Evolutionary conservation across 2,329 filamentous ascomycete species (phyloP), one percentile per base, ranked within the genome.

Genomic region (Cytospora schulzeri): DNA sequence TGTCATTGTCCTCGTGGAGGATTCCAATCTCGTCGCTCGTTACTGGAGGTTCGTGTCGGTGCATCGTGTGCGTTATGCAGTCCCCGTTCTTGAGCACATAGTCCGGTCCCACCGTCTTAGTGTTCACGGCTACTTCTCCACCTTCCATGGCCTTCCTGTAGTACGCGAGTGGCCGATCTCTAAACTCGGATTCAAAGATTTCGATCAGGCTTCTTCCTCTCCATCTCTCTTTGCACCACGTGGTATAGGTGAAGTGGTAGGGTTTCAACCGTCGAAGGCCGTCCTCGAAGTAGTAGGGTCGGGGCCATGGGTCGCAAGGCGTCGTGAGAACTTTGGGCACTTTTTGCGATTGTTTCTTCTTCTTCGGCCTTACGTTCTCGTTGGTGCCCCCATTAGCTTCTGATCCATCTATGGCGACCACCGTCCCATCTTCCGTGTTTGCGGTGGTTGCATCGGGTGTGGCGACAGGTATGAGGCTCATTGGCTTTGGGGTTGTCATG

Each of bases 161-260:
- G 79, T 99, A 99, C 71, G 91, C 90, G 35, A 88, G 76, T 0
- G 92, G 88, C 22, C 95, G 83, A 77, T 99, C 95, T 70, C 95
- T 87, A 74, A 99, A 99, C 76, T 99, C 95, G 73, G 89, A 88
- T 53, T 88, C 84, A 77, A 97, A 99, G 56, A 99, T 91, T 56
- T 97, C 92, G 59, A 97, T 81, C 55, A 99, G 80, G 66, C 85
- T 84, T 45, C 92, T 84, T 35, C 89, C 91, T 62, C 94, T 86
- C 95, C 95, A 99, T 76, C 95, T 85, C 78, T 97, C 85, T 78
- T 98, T 99, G 81, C 91, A 95, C 79, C 87, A 92, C 0, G 94
- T 97, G 74, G 97, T 96, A 81, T 97, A 97, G 3, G 93, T 97
- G 76, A 85, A 97, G 75, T 95, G 88, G 74, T 99, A 98, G 4